Evolutionary conservation across 768 basidiomycete species (phyloP), one percentile per base, ranked within the genome.

Genomic region (Pleurotus eryngii): DNA sequence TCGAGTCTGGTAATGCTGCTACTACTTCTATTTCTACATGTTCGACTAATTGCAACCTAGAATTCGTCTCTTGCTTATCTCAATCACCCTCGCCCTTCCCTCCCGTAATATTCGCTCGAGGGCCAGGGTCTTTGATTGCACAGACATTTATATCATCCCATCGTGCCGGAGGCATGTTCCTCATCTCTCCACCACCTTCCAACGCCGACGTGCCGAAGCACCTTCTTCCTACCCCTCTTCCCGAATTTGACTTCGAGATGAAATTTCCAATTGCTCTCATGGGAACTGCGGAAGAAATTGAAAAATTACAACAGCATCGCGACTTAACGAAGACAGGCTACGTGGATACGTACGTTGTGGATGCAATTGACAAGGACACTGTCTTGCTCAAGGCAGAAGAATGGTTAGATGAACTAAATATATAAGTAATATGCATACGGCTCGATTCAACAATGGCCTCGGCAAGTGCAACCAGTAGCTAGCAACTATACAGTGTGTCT

Each of bases 131-230:
- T 55, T 72, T 88, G 37, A 76, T 90, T 54, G 79, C 84, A 6
- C 84, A 90, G 66, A 75, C 81, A 18, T 90, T 86, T 66, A 80
- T 90, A 59, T 87, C 84, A 1, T 86, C 85, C 18, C 70, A 87
- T 62, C 85, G 87, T 1, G 83, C 83, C 5, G 73, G 77, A 4
- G 87, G 79, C 0, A 72, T 90, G 49, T 75, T 86, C 57, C 73
- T 89, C n/a, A 76, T 86, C 30, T 79, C 81, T 20, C 84, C 82
- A 7, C 83, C 83, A 1, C 48, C 72, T 8, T 73, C 76, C 42
- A 78, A 81, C 55, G 61, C 65, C 6, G 65, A 69, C 1, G 64
- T 80, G 17, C 50, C 67, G 2, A 61, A 59, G 11, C 54, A 38
- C 35, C 53, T 63, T 26, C 72, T 79, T 5, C 73, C 76, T 0